Evolutionary conservation across 805 yeast species (phyloP), one percentile per base, ranked within the genome.

Genomic region (Myxozyma mucilagina): DNA sequence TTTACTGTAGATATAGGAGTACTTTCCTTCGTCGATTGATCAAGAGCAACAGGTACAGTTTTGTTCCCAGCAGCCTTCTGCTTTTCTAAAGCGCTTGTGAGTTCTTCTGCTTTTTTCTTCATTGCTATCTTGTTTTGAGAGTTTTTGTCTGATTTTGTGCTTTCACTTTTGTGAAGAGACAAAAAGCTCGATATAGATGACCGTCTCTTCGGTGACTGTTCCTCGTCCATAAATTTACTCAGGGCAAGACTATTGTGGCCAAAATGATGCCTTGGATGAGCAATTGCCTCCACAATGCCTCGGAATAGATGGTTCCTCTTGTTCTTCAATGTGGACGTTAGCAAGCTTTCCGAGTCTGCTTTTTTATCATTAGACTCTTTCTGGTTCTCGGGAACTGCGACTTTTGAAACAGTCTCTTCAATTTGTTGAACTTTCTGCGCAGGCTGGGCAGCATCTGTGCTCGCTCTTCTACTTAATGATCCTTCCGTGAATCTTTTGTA

Each of bases 381-480:
- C 29, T 24, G 41, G 6, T 38, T 38, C 41, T 13, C n/a, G 41
- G 41, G 5, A 13, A 38, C 41, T 13, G 16, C 32, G 16, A 24
- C 13, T 13, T 29, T 36, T 47, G 16, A 1, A 18, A 51, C 48
- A 31, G 47, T 14, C 24, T 50, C 60, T 8, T 34, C 11, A 16
- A 36, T 20, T 13, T 13, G 48, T 9, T 29, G 54, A 10, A 53
- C 49, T 13, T 57, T 57, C 54, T 36, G 49, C 24, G 36, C 29
- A 16, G 60, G 43, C 6, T 31, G 39, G 8, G 34, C 50, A n/a
- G 38, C 20, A 7, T 49, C 54, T 20, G 36, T 47, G 47, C 58
- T 55, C n/a, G 52, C 29, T 3, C 49, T 32, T 16, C 57, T 38
- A 42, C 57, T 56, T 10, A 55, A 35, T 11, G 63, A 56, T 2